Percentiles rank a stretch among this genome's conserved stretches.
Conservation (phyloP, 2,329 filamentous ascomycete species). For the Uncinocarpus reesii region DNA sequence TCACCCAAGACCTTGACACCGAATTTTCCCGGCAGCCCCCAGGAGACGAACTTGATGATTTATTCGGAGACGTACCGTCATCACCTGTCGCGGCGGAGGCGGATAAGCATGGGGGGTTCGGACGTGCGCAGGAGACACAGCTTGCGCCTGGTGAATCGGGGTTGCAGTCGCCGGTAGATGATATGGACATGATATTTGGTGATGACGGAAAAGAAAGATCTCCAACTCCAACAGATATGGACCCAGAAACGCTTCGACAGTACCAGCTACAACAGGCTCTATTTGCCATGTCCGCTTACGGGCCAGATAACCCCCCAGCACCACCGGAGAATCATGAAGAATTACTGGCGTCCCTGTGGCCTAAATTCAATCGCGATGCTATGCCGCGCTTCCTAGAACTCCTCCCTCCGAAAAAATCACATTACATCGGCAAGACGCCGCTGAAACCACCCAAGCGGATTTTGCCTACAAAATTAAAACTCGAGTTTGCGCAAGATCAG, state of each 20-base stretch:
- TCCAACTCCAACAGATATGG: slow-evolving; percentile 32
- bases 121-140: background rate
- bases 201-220: slow-evolving; percentile 23
- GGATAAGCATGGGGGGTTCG: slow-evolving; percentile 16
- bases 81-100: slow-evolving; percentile 28
- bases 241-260: slow-evolving; percentile 32
- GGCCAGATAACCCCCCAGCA: slow-evolving; percentile 53
- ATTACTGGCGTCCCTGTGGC: slow-evolving; percentile 68
- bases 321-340: slow-evolving; percentile 64
- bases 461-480: slow-evolving; percentile 72
- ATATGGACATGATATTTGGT: slow-evolving; percentile 7
- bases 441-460: slow-evolving; percentile 69
- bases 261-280: slow-evolving; percentile 40
- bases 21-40: slow-evolving; percentile 13
- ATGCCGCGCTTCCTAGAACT: slow-evolving; percentile 72
- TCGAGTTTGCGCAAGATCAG: slow-evolving; percentile 78
- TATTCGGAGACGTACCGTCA: slow-evolving; percentile 38
- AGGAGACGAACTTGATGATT: slow-evolving; percentile 38
- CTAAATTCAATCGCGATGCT: slow-evolving; percentile 64
- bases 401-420: slow-evolving; percentile 67
- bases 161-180: slow-evolving; percentile 2
- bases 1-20: slow-evolving; percentile 5
- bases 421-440: slow-evolving; percentile 69
- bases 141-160: background rate
- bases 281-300: slow-evolving; percentile 37